Conservation (phyloP, 1,284 basidiomycete genomes). For the Stereum hirsutum region DNA sequence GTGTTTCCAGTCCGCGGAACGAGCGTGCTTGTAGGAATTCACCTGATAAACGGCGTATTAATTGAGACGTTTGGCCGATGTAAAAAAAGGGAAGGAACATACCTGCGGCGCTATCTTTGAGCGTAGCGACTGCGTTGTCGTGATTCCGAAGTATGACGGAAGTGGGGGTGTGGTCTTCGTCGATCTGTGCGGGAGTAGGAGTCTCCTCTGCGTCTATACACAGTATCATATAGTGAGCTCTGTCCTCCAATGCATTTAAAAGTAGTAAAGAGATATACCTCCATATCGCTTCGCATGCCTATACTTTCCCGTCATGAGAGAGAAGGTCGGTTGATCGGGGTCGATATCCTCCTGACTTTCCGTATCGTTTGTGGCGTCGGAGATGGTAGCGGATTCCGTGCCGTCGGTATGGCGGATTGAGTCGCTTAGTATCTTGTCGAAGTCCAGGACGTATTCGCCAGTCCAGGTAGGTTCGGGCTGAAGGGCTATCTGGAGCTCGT, state of each 20-base stretch:
- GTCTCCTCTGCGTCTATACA: slow-evolving; percentile 5
- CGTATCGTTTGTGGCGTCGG: slow-evolving; percentile 4
- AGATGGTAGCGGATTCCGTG: slow-evolving; percentile 4
- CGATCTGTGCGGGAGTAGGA: slow-evolving; percentile 5
- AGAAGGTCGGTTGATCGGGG: slow-evolving; percentile 72
- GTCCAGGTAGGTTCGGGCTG: slow-evolving; percentile 64
- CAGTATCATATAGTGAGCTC: slow-evolving; percentile 1
- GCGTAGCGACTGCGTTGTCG: slow-evolving; percentile 44
- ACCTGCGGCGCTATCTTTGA: slow-evolving; percentile 69
- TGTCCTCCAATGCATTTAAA: not conserved
- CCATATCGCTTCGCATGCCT: slow-evolving; percentile 69
- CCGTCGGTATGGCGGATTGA: slow-evolving; percentile 8
- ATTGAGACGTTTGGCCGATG: not conserved
- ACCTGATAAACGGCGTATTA: slow-evolving; percentile 25
- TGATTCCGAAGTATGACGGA: slow-evolving; percentile 56
- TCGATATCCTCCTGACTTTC: slow-evolving; percentile 28
- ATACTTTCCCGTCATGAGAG: slow-evolving; percentile 82
- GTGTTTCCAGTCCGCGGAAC: slow-evolving; percentile 80
- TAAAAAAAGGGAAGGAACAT: slow-evolving; percentile 4
- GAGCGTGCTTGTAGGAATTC: slow-evolving; percentile 63
- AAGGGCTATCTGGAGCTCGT: slow-evolving; percentile 83
- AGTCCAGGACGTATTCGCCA: slow-evolving; percentile 77
- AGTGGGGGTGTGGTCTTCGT: slow-evolving; percentile 16
- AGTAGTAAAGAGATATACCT: slow-evolving; percentile 16
- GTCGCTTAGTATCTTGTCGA: slow-evolving; percentile 58